Evolutionary conservation across 768 basidiomycete species (phyloP).

Genomic region (Nidularia sp.): DNA sequence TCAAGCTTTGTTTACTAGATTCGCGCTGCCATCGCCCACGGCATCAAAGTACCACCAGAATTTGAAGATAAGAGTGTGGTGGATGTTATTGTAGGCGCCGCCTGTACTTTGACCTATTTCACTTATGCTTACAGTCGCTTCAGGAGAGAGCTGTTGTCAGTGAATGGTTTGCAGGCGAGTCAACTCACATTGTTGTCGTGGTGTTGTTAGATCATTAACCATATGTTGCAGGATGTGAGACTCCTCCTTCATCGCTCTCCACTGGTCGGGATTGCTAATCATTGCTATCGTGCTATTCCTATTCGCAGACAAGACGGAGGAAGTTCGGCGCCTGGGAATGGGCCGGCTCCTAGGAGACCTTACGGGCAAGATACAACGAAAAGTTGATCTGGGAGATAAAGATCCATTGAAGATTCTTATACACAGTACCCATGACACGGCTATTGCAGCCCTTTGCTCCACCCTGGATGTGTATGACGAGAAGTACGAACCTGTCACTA

Average conservation of each 20-base stretch:
- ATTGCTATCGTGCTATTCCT: not conserved
- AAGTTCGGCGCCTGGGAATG: conserved; percentile 75
- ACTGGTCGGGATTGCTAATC: not conserved
- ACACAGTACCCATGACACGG: conserved; percentile 71
- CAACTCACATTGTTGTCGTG: not conserved
- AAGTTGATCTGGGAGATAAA: conserved; percentile 36
- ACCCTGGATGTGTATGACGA: conserved; percentile 75
- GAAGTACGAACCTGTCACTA: conserved; percentile 31
- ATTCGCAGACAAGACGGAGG: conserved; percentile 60
- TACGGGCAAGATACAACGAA: conserved; percentile 56
- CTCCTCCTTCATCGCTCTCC: not conserved
- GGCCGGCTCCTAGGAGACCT: conserved; percentile 69
- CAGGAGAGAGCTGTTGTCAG: conserved; percentile 71
- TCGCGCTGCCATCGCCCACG: conserved; percentile 67
- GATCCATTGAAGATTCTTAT: conserved; percentile 63
- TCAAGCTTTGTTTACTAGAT: conserved; percentile 32
- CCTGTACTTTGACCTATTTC: not conserved
- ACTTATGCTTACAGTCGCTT: not conserved
- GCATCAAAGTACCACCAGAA: conserved; percentile 64
- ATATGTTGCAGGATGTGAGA: conserved; percentile 34
- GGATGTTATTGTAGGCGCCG: conserved; percentile 47
- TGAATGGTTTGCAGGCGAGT: conserved; percentile 73
- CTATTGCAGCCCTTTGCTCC: conserved; percentile 56
- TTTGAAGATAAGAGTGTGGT: conserved; percentile 62
- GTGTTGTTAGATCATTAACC: conserved; percentile 4